Base-by-base conservation (phyloP, 495 filamentous ascomycete genomes). In the Neurospora sp. region DNA sequence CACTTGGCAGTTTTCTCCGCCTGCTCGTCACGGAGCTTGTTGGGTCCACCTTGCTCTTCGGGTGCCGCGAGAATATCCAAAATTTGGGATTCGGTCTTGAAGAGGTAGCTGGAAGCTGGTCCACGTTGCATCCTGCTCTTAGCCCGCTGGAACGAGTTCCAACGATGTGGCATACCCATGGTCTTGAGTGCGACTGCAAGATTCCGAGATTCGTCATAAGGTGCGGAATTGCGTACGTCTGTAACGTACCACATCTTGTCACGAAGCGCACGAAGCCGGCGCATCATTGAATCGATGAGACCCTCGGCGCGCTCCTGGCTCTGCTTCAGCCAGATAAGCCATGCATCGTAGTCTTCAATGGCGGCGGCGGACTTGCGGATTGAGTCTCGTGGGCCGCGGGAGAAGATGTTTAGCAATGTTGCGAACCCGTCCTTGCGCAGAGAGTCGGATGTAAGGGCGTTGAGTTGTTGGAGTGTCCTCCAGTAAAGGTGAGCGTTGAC, bases 241-340 rank as follows among this genome's bases (percentile, higher is more conserved):
- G 94, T 97, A 75, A 96, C 92, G 80, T 97, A 99, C 96, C 96
- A 99, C 93, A 97, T 97, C 85, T 98, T 98, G 80, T 96, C 91
- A 53, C 96, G 87, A 22, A 95, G 83, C 31, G 89, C 87, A 70
- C 90, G 89, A 18, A 91, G 81, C 16, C 87, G 87, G 71, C 84
- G 84, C 84, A 91, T 91, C 89, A 92, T 90, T 27, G 84, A 83
- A 68, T 92, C 89, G 72, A 91, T 88, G 1, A 85, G 83, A 14
- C 85, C 83, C 79, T 92, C 90, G 69, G 90, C 89, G 8, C 90
- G 86, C 74, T 92, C 90, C 76, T 92, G 89, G 44, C 90, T 90
- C 75, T 91, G 89, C 75, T 91, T 90, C 39, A 92, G 83, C 91
- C 91, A 93, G 27, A 91, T 88, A 42, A 92, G 86, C 91, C 91